Evolutionary conservation across 2,329 filamentous ascomycete genomes (phyloP).

Genomic region (Monilinia laxa): DNA sequence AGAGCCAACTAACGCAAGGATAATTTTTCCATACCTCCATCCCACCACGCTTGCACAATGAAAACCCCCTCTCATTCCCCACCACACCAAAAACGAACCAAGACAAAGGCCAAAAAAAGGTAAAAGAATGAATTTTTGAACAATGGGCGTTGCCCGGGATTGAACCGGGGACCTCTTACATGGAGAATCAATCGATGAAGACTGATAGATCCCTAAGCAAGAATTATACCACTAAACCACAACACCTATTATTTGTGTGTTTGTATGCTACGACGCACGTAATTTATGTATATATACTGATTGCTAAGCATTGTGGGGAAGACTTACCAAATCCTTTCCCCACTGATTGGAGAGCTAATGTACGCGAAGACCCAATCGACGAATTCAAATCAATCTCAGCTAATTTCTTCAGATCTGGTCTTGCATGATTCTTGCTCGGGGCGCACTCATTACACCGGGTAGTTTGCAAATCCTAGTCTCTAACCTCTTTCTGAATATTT

Average conservation of each 20-base stretch:
- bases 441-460: too few species aligned
- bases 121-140: background rate
- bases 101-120: background rate
- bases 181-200: background rate
- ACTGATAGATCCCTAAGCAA: slow-evolving; percentile 20
- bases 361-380: too few species aligned
- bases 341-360: too few species aligned
- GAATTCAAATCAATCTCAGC: too few species aligned
- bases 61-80: background rate
- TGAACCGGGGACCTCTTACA: slow-evolving; percentile 26
- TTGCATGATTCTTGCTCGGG: too few species aligned
- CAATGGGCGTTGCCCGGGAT: slow-evolving; percentile 21
- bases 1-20: background rate
- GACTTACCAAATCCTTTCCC: too few species aligned
- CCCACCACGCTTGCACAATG: background rate
- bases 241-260: background rate
- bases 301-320: too few species aligned
- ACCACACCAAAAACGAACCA: background rate
- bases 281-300: background rate
- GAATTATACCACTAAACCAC: slow-evolving; percentile 25
- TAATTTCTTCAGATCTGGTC: too few species aligned
- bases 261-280: too few species aligned
- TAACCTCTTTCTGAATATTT: too few species aligned
- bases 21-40: too few species aligned
- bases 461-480: too few species aligned